These are phyloP conservation scores for Boletus coccyginus DNA, from an alignment of 768 basidiomycete genomes.

Conservation along the genomic window DNA sequence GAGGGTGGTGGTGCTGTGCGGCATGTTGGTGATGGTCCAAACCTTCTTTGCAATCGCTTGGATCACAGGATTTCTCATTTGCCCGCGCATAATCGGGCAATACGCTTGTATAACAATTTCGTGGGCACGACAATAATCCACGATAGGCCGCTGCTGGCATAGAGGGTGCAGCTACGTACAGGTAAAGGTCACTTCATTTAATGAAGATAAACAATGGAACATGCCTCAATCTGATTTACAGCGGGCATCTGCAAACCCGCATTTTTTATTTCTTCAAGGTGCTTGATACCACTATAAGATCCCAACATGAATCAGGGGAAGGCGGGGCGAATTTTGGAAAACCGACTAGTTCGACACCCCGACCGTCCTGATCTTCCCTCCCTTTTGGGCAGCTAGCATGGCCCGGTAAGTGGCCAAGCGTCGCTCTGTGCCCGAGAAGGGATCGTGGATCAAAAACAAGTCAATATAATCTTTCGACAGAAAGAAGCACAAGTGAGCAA, in stretches of 20 bases:
- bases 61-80: constrained; percentile 52
- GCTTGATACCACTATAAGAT: constrained; percentile 60
- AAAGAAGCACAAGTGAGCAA: neutral
- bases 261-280: constrained; percentile 69
- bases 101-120: constrained; percentile 71
- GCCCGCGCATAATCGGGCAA: constrained; percentile 67
- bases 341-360: constrained; percentile 85
- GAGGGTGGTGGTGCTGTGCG: constrained; percentile 1
- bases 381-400: constrained; percentile 56
- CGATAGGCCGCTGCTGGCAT: constrained; percentile 79
- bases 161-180: constrained; percentile 65
- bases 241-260: constrained; percentile 63
- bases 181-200: constrained; percentile 4
- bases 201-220: constrained; percentile 4
- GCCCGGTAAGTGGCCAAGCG: constrained; percentile 75
- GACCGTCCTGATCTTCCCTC: constrained; percentile 67
- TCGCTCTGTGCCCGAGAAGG: constrained; percentile 56
- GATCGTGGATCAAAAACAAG: constrained; percentile 77
- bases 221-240: constrained; percentile 82
- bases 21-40: constrained; percentile 8
- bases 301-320: neutral
- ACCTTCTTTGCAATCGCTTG: constrained; percentile 60
- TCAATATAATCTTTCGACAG: constrained; percentile 55
- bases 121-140: constrained; percentile 64
- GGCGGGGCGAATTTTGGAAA: neutral